Conservation (phyloP, 352 stramenopile species). For the Aphanomyces invadans region DNA sequence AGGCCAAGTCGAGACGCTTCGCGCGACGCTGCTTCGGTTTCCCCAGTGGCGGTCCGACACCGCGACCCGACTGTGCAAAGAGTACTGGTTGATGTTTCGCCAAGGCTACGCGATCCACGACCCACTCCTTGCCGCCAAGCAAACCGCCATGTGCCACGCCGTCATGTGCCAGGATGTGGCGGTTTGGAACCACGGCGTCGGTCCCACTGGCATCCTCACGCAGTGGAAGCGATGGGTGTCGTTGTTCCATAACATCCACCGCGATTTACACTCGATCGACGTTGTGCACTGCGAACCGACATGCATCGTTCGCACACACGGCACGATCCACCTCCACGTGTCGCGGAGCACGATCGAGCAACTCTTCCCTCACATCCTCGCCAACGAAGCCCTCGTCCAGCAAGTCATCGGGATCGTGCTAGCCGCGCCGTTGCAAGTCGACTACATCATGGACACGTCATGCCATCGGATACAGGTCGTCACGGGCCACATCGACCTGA, state of each 20-base stretch:
- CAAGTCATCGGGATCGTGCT: slow-evolving; percentile 51
- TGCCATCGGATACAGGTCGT: neutral
- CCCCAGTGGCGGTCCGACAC: neutral
- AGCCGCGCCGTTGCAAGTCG: neutral
- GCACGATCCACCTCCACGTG: slow-evolving; percentile 34
- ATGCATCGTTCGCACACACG: slow-evolving; percentile 22
- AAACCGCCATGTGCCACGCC: neutral
- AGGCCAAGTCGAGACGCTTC: slow-evolving; percentile 1
- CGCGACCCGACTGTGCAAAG: neutral
- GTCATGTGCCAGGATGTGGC: neutral
- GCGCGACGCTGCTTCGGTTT: neutral
- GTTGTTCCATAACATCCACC: neutral
- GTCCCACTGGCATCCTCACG: neutral
- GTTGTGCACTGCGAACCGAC: slow-evolving; percentile 26
- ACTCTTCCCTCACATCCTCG: slow-evolving; percentile 49
- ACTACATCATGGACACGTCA: neutral
- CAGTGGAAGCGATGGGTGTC: neutral
- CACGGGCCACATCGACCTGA: neutral
- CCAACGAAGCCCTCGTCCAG: slow-evolving; percentile 54
- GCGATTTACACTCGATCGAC: neutral
- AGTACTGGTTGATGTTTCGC: neutral
- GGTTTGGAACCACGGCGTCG: neutral
- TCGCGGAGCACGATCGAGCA: slow-evolving; percentile 52
- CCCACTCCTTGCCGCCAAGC: neutral
- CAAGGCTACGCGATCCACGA: neutral